Evolutionary conservation across 441 rosid genomes (phyloP), one percentile per base, ranked within the genome.

Genomic region (Hura crepitans): DNA sequence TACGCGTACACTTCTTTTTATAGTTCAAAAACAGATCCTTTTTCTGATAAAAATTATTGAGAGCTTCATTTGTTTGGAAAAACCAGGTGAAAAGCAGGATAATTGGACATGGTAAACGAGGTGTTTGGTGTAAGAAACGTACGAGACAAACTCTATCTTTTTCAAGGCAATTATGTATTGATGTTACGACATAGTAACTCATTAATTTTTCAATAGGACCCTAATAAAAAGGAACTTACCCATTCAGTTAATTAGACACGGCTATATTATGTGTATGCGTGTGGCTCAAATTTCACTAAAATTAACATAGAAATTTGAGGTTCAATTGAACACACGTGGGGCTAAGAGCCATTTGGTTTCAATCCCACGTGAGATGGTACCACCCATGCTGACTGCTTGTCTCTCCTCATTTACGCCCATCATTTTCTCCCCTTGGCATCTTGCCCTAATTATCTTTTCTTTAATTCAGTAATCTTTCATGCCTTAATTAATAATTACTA

Each of bases 351-450:
- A n/a, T 62, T 72, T 62, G 25, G 64, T 45, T 78, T 76, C 84
- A 74, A 50, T n/a, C 25, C 81, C 90, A 84, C 70, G 83, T 81
- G 85, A 77, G 71, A 60, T 33, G 77, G 81, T 54, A 65, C 27
- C 23, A 10, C 11, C 72, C 72, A 25, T 33, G 46, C 65, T 27
- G 72, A 70, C 22, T 70, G 58, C 8, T 22, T 74, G 78, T 79
- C 73, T 61, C 56, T 51, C 54, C 46, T 58, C 51, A 42, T 76
- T 7, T 15, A 20, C 58, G 58, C 71, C 82, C 73, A 57, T 82
- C 84, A 65, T 75, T 76, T 42, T 82, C 82, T 67, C 12, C 30
- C 53, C 12, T 46, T 56, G 74, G 80, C 85, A 84, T 79, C 79
- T 81, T 82, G 85, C 84, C n/a, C n/a, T n/a, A n/a, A n/a, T 78